phyloP scores from a whole-genome alignment of 148 eudicot species.

The Limonium bicolor region DNA sequence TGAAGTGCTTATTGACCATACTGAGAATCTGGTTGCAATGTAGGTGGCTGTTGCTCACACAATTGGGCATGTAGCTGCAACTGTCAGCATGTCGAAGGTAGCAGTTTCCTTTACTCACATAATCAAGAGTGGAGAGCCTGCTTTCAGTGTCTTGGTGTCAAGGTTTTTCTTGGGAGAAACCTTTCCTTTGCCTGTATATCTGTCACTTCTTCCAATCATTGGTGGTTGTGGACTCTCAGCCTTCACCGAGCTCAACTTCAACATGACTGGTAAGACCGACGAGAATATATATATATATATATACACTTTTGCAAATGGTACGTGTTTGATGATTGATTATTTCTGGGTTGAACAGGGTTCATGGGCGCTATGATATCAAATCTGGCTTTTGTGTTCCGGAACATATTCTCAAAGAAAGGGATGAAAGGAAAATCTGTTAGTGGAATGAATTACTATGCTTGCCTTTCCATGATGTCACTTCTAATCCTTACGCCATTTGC shows the following conservation, averaged over 20 bases:
- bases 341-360: slow-evolving; percentile 14
- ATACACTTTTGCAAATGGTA: not conserved
- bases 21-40: no score
- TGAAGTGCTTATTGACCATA: no score
- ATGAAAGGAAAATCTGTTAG: slow-evolving; percentile 35
- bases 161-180: slow-evolving; percentile 21
- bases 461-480: slow-evolving; percentile 25
- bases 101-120: slow-evolving; percentile 38
- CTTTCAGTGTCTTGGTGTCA: slow-evolving; percentile 7
- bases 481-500: slow-evolving; percentile 38
- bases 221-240: slow-evolving; percentile 46
- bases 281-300: no score
- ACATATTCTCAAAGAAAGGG: slow-evolving; percentile 38
- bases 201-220: slow-evolving; percentile 33
- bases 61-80: slow-evolving; percentile 49
- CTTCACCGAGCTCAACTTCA: slow-evolving; percentile 36
- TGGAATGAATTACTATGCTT: slow-evolving; percentile 20
- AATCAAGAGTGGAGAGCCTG: slow-evolving; percentile 7
- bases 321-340: not conserved
- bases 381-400: slow-evolving; percentile 17
- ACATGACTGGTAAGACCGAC: slow-evolving; percentile 29
- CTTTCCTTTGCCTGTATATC: slow-evolving; percentile 28
- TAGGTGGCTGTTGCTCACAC: slow-evolving; percentile 51
- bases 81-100: slow-evolving; percentile 47
- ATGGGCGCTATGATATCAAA: slow-evolving; percentile 46